Conservation (phyloP, 768 basidiomycete genomes). For the Termitomyces sp. region DNA sequence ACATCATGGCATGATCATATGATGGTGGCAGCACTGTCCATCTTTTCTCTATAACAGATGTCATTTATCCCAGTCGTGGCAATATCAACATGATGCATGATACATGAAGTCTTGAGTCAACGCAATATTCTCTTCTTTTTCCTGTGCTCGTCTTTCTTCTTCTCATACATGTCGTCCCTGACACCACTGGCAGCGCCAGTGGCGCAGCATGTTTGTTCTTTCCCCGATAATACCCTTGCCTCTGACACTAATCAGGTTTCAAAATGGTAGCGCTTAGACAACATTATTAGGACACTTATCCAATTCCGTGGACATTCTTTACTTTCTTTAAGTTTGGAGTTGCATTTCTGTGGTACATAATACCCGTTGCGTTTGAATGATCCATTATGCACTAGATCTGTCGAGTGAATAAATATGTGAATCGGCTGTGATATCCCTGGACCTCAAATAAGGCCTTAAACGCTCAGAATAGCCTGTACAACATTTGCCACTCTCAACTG, state of each 20-base stretch:
- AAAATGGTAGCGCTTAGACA: too few relatives aligned
- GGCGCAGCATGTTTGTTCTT: background rate
- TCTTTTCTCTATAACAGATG: too few relatives aligned
- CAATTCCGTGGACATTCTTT: background rate
- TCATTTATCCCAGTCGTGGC: too few relatives aligned
- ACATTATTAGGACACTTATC: too few relatives aligned
- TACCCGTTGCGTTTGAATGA: background rate
- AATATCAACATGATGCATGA: too few relatives aligned
- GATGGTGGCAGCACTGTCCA: too few relatives aligned
- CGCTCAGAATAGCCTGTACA: slow-evolving; percentile 86
- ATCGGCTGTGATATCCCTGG: background rate
- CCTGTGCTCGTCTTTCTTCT: background rate
- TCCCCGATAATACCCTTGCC: background rate
- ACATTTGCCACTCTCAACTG: slow-evolving; percentile 90
- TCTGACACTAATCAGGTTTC: background rate
- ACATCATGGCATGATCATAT: too few relatives aligned
- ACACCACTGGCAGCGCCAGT: background rate
- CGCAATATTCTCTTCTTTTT: background rate
- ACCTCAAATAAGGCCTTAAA: slow-evolving; percentile 33
- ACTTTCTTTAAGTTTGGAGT: background rate
- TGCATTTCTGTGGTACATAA: too few relatives aligned
- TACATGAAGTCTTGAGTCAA: too few relatives aligned
- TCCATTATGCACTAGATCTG: background rate
- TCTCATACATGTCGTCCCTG: background rate
- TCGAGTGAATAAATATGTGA: background rate